phyloP scores from a whole-genome alignment of 768 basidiomycete species.

The Hygrocybe coccinea region DNA sequence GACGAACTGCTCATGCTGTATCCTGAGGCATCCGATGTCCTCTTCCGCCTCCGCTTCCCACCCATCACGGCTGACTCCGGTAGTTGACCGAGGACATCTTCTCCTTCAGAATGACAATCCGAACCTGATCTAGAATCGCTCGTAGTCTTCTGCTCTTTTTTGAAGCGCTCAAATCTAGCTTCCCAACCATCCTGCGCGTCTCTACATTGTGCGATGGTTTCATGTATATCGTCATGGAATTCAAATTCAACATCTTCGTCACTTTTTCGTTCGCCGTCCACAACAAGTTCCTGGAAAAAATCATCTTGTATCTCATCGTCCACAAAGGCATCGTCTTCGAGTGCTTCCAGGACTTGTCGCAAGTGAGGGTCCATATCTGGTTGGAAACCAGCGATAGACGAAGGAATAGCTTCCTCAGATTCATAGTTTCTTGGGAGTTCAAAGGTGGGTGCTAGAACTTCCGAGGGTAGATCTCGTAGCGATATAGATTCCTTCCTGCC shows the following conservation, averaged over 20 bases:
- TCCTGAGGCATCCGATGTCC: conserved; percentile 80
- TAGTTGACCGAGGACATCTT: conserved; percentile 76
- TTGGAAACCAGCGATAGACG: conserved; percentile 81
- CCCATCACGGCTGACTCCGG: conserved; percentile 74
- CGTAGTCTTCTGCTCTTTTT: conserved; percentile 40
- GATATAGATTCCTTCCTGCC: conserved; percentile 36
- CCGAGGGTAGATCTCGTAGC: conserved; percentile 61
- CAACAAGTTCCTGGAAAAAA: conserved; percentile 71
- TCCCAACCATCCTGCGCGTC: conserved; percentile 56
- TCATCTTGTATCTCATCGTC: conserved; percentile 69
- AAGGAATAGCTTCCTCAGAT: conserved; percentile 71
- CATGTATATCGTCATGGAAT: conserved; percentile 53
- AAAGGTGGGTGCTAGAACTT: conserved; percentile 62
- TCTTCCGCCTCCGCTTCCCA: conserved; percentile 66
- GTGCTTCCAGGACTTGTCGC: conserved; percentile 85
- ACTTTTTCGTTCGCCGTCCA: conserved; percentile 59
- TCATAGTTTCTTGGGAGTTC: conserved; percentile 76
- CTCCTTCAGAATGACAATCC: conserved; percentile 59
- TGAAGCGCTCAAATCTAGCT: conserved; percentile 75
- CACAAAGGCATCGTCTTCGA: conserved; percentile 95
- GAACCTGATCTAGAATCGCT: conserved; percentile 37
- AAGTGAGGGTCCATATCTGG: conserved; percentile 97
- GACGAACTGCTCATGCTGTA: conserved; percentile 98
- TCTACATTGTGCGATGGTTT: conserved; percentile 16
- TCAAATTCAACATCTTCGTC: conserved; percentile 63